Evolutionary conservation across 1,284 basidiomycete genomes (phyloP).

Genomic region (Rhodotorula sp.): DNA sequence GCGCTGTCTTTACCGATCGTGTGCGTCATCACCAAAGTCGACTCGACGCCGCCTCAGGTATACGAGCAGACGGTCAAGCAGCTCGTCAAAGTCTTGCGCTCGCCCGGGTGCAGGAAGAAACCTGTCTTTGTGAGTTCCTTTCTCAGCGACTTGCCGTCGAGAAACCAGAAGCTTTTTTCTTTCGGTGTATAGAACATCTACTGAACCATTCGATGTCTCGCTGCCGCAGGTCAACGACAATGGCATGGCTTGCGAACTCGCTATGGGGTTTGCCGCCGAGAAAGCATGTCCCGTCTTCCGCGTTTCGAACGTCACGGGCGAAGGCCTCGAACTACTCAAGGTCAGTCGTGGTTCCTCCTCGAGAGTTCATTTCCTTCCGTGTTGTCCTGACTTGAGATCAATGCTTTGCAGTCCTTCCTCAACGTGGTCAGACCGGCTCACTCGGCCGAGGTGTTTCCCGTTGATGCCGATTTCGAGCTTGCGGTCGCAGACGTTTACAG

Average conservation of each 20-base stretch:
- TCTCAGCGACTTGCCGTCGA: background rate
- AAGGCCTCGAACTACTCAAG: constrained; percentile 45
- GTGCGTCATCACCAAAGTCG: constrained; percentile 93
- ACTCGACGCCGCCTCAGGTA: constrained; percentile 94
- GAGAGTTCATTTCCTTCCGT: too few species aligned
- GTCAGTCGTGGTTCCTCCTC: background rate
- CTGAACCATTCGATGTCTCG: background rate
- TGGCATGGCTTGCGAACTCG: constrained; percentile 70
- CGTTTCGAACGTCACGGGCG: constrained; percentile 91
- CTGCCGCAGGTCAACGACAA: constrained; percentile 43
- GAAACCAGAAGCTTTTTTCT: background rate
- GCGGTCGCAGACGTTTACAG: constrained; percentile 63
- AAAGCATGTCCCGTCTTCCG: constrained; percentile 65
- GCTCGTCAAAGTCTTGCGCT: constrained; percentile 81
- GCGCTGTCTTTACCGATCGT: constrained; percentile 91
- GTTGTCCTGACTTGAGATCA: background rate
- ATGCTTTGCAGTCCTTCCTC: constrained; percentile 43
- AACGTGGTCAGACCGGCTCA: constrained; percentile 44
- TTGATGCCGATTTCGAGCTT: constrained; percentile 62
- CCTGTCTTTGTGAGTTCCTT: constrained; percentile 21
- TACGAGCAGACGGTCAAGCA: constrained; percentile 87
- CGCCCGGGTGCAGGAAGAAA: constrained; percentile 77
- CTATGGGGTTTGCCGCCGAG: constrained; percentile 67
- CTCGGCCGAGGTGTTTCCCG: constrained; percentile 39
- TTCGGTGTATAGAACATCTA: background rate